Evolutionary conservation across 169 alveolate genomes (phyloP).

Genomic region (Plasmodium falciparum): DNA sequence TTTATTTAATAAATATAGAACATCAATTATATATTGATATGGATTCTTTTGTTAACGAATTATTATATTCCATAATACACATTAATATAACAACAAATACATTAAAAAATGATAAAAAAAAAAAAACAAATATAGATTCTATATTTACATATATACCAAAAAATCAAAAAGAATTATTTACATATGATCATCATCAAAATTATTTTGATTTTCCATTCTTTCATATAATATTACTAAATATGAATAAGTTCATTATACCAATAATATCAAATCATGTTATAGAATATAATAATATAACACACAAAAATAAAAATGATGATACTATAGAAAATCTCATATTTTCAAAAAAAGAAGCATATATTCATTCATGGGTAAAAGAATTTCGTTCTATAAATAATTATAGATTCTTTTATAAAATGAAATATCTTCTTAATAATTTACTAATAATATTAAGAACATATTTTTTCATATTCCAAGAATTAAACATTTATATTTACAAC

Average conservation of each 20-base stretch:
- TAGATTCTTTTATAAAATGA: constrained; percentile 24
- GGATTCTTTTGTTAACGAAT: constrained; percentile 32
- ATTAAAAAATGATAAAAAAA: constrained; percentile 48
- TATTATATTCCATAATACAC: constrained; percentile 5
- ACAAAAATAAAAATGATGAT: constrained; percentile 12
- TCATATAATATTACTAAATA: constrained; percentile 7
- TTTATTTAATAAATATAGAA: constrained; percentile 50
- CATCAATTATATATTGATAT: constrained; percentile 40
- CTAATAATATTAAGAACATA: constrained; percentile 21
- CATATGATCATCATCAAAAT: constrained; percentile 3
- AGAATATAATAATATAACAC: neutral
- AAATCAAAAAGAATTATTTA: constrained; percentile 57
- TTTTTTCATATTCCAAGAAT: constrained; percentile 40
- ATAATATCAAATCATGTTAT: neutral
- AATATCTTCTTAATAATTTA: constrained; percentile 30
- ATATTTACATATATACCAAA: constrained; percentile 62
- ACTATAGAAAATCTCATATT: neutral
- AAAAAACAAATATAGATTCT: neutral
- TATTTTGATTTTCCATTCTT: constrained; percentile 54
- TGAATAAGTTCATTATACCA: constrained; percentile 25
- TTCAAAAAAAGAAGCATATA: constrained; percentile 17
- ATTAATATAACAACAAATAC: neutral
- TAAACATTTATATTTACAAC: constrained; percentile 22
- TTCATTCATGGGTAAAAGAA: constrained; percentile 12
- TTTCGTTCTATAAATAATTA: constrained; percentile 26